Evolutionary conservation across 2,329 filamentous ascomycete genomes (phyloP), one percentile per base, ranked within the genome.

Genomic region (Botrytis sinoallii): DNA sequence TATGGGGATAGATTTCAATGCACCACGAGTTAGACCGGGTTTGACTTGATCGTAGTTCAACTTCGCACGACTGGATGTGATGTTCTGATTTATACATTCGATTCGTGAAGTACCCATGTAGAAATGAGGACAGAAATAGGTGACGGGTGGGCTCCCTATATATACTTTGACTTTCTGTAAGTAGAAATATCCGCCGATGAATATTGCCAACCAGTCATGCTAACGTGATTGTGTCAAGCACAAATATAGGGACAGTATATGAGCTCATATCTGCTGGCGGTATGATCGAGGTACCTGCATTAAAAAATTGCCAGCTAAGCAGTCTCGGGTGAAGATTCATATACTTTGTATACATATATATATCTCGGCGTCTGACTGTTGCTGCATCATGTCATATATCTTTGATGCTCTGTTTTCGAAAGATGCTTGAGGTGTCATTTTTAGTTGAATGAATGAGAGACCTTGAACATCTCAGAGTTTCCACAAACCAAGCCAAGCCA

Each of bases 1-100:
- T 42, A 55, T 48, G 25, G 25, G 16, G 14, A 68, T 40, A 25
- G 20, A 22, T 14, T 25, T 68, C 18, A 48, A 35, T 52, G 32
- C 71, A 60, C 38, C 64, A 69, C 52, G 22, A 52, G 59, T 60
- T 18, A 68, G 44, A 67, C 35, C 48, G 40, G 46, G 71, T 73
- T 73, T 69, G 55, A 69, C 42, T 48, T 59, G 32, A 52, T 40
- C 42, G 42, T 69, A 46, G 64, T 42, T 60, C 9, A 29, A 59
- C 25, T 69, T 29, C n/a, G 44, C n/a, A 69, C 40, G 71, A 73
- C 64, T 73, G 71, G 64, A 73, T 61, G 71, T 73, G 52, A 69
- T 69, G 66, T 66, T 32, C 35, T 42, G 48, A 42, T 68, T 57
- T 55, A 29, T 29, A 57, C 64, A 40, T 22, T 52, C 52, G 63